These are phyloP conservation scores for Russula foetens DNA, from an alignment of 768 basidiomycete genomes.

Conservation along the genomic window DNA sequence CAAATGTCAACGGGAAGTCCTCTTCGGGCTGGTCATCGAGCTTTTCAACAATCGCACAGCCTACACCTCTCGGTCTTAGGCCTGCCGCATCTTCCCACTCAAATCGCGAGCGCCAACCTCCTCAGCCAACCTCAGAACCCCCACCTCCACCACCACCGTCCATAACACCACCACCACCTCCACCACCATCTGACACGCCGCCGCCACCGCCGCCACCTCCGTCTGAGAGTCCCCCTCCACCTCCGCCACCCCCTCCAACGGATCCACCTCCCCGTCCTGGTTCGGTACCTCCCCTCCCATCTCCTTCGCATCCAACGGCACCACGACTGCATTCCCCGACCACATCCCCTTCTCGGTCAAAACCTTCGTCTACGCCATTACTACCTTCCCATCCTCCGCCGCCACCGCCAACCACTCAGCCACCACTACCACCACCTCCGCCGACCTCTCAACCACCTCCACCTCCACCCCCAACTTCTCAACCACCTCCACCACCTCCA, in stretches of 20 bases:
- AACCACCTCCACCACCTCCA: constrained; percentile 25
- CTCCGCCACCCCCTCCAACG: constrained; percentile 16
- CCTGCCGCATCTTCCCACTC: constrained; percentile 19
- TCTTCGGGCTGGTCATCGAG: constrained; percentile 20
- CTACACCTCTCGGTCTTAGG: constrained; percentile 20
- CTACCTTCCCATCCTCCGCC: constrained; percentile 24
- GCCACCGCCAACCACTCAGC: constrained; percentile 15
- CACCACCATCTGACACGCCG: constrained; percentile 26
- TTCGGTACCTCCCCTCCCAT: constrained; percentile 22
- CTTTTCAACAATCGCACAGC: constrained; percentile 19
- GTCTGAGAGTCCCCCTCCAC: constrained; percentile 21
- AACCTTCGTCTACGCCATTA: constrained; percentile 18
- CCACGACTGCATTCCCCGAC: constrained; percentile 20
- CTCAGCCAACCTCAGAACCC: constrained; percentile 17
- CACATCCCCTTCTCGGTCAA: constrained; percentile 21
- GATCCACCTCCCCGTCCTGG: constrained; percentile 31
- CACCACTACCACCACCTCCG: constrained; percentile 26
- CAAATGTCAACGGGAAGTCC: constrained; percentile 15
- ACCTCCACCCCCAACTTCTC: constrained; percentile 25
- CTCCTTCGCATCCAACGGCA: constrained; percentile 23
- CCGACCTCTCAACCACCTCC: constrained; percentile 23
- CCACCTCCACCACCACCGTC: constrained; percentile 27
- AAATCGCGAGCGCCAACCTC: constrained; percentile 23
- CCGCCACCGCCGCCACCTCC: constrained; percentile 27
- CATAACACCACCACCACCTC: constrained; percentile 11